Conservation (phyloP, 2,329 filamentous ascomycete species). For the Amauroascus niger region DNA sequence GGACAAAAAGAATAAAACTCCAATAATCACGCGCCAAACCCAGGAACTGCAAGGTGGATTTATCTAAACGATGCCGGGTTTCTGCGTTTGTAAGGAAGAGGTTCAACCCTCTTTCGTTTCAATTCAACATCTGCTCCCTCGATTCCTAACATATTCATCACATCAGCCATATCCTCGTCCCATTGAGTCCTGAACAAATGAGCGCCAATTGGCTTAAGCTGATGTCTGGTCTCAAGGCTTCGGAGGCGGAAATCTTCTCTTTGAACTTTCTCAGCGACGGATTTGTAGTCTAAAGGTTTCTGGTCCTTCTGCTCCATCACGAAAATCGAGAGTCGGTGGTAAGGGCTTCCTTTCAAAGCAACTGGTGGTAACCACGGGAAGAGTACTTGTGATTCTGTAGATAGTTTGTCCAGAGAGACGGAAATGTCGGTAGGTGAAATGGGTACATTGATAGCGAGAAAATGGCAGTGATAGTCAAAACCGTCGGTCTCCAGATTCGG, state of each 20-base stretch:
- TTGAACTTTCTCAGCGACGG: conserved; percentile 42
- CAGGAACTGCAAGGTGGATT: conserved; percentile 5
- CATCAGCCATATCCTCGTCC: conserved; percentile 77
- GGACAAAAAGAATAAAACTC: neutral
- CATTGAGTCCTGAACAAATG: conserved; percentile 81
- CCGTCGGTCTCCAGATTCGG: conserved; percentile 64
- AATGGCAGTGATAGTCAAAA: conserved; percentile 78
- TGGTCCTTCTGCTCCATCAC: conserved; percentile 68
- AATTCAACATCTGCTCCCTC: conserved; percentile 74
- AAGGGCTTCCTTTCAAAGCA: conserved; percentile 79
- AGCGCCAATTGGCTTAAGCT: conserved; percentile 64
- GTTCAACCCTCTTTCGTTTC: conserved; percentile 65
- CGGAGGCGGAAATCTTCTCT: conserved; percentile 66
- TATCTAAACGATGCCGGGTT: conserved; percentile 40
- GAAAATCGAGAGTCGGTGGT: conserved; percentile 79
- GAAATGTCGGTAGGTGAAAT: conserved; percentile 52
- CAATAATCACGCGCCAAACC: neutral
- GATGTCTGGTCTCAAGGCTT: conserved; percentile 60
- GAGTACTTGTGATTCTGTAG: conserved; percentile 55
- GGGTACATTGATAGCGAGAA: conserved; percentile 65
- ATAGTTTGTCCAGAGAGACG: conserved; percentile 56
- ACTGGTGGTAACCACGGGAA: conserved; percentile 76
- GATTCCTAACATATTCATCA: conserved; percentile 72
- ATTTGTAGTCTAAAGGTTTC: conserved; percentile 48
- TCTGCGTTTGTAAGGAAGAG: conserved; percentile 44